phyloP scores from a whole-genome alignment of 192 early-diverging fungal genomes.

The Phycomyces blakesleeanus region DNA sequence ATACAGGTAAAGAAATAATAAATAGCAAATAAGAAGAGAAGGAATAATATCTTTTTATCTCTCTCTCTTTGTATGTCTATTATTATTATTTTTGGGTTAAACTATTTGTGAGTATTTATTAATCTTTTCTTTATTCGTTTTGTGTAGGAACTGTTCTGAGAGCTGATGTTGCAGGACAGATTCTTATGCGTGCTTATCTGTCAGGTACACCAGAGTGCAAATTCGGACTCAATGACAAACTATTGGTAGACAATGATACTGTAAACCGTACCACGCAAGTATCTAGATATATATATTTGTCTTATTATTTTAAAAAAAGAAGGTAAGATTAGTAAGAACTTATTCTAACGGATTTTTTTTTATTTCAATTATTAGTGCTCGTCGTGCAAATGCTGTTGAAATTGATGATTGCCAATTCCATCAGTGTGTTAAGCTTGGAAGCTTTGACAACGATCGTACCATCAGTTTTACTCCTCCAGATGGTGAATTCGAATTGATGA shows the following conservation, averaged over 20 bases:
- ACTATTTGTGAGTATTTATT: too few species aligned
- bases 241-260: slow-evolving; percentile 74
- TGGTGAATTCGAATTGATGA: slow-evolving; percentile 74
- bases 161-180: slow-evolving; percentile 74
- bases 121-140: slow-evolving; percentile 1
- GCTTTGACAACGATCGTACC: slow-evolving; percentile 85
- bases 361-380: neutral
- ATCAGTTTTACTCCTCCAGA: slow-evolving; percentile 86
- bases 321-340: neutral
- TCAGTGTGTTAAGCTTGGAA: slow-evolving; percentile 83
- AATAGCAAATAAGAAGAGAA: neutral
- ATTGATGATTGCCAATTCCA: slow-evolving; percentile 93
- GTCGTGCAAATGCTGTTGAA: slow-evolving; percentile 68
- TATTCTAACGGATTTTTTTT: too few species aligned
- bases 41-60: too few species aligned
- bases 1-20: slow-evolving; percentile 2
- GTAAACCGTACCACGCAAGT: slow-evolving; percentile 75
- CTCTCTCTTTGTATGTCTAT: too few species aligned
- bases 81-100: too few species aligned
- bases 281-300: slow-evolving; percentile 34
- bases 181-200: slow-evolving; percentile 86
- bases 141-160: slow-evolving; percentile 50
- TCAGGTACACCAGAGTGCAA: slow-evolving; percentile 84
- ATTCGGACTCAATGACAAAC: slow-evolving; percentile 85
- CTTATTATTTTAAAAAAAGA: neutral